Evolutionary conservation across 192 early-diverging fungal species (phyloP).

Genomic region (Backusella morwellensis): DNA sequence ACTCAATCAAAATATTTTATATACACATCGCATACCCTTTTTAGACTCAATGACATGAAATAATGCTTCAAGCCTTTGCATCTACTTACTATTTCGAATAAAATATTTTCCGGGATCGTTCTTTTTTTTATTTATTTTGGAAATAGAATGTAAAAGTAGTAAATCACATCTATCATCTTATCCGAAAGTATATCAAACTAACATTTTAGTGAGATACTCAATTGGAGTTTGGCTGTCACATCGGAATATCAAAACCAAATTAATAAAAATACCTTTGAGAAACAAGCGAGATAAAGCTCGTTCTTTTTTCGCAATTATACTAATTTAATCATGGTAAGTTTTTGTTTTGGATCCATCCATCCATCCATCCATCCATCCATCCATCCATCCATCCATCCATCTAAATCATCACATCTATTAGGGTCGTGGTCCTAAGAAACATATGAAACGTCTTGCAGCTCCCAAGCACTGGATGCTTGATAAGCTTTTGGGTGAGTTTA

Average conservation of each 20-base stretch:
- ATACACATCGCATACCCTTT: too few species aligned
- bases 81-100: too few species aligned
- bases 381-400: conserved; percentile 14
- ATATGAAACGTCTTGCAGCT: conserved; percentile 98
- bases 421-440: conserved; percentile 92
- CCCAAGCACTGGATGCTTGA: conserved; percentile 99
- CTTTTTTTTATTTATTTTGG: too few species aligned
- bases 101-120: too few species aligned
- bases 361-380: not conserved
- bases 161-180: too few species aligned
- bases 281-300: not conserved
- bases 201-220: too few species aligned
- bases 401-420: not conserved
- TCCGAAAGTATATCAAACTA: too few species aligned
- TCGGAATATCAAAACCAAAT: not conserved
- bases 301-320: not conserved
- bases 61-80: too few species aligned
- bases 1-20: too few species aligned
- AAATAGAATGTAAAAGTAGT: too few species aligned
- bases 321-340: not conserved
- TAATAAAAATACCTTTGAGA: not conserved
- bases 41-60: too few species aligned
- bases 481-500: conserved; percentile 88
- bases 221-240: not conserved
- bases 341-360: not conserved